Evolutionary conservation across 2,329 filamentous ascomycete genomes (phyloP).

Genomic region (Fusarium setosum): DNA sequence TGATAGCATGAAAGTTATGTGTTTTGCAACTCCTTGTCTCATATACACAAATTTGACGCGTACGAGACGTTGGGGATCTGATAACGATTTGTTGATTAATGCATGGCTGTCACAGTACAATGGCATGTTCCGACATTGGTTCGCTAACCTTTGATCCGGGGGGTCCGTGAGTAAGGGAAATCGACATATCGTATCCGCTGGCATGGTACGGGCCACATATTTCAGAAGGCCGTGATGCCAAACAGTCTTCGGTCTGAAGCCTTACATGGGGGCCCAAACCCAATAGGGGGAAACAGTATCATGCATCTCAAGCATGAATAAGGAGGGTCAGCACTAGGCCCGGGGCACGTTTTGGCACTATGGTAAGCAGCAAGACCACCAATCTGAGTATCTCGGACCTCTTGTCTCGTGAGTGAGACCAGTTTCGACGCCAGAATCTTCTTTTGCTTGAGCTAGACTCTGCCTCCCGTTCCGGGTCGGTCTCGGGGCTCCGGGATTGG

Average conservation of each 20-base stretch:
- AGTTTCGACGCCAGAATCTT: not conserved
- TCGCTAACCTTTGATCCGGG: no score
- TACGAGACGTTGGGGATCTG: constrained; percentile 11
- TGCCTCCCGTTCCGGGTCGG: not conserved
- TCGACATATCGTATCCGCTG: not conserved
- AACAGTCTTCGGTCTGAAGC: not conserved
- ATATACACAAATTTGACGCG: constrained; percentile 17
- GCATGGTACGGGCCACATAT: not conserved
- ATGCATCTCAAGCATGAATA: not conserved
- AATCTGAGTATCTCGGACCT: not conserved
- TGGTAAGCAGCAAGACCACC: not conserved
- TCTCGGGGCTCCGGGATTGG: constrained; percentile 1
- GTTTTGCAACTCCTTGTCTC: constrained; percentile 17
- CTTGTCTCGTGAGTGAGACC: not conserved
- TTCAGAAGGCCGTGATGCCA: not conserved
- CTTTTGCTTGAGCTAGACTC: not conserved
- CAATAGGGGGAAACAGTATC: not conserved
- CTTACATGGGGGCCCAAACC: not conserved
- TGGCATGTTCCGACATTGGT: not conserved
- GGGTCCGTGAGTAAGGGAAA: not conserved
- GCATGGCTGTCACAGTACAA: not conserved
- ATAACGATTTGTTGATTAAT: not conserved
- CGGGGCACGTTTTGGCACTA: not conserved
- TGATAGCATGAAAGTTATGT: constrained; percentile 4
- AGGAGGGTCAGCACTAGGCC: not conserved